Evolutionary conservation across 2,329 filamentous ascomycete species (phyloP), one percentile per base, ranked within the genome.

Genomic region (Cordyceps tenuipes): DNA sequence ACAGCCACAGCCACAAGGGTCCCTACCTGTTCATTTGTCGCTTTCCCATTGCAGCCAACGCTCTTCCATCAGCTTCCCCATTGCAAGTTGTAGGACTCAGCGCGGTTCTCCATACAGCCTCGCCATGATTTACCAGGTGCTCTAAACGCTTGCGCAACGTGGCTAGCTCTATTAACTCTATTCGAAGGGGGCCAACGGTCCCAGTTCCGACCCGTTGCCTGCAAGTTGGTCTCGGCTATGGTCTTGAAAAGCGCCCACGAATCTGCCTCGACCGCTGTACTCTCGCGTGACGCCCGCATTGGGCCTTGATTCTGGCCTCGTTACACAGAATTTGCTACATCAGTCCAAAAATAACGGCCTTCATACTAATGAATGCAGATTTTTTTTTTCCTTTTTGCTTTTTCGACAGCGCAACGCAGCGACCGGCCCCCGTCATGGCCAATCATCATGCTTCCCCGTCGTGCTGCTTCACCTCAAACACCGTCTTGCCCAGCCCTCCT

Each of bases 401-500:
- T 46, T 46, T 46, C 3, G 12, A 47, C 21, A 19, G 9, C 13
- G 23, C 53, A 29, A 39, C 31, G 17, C 53, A 13, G 41, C 46
- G 5, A 19, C 15, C 19, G 3, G 12, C 41, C 17, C 19, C 8
- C 21, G 23, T 29, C 46, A 19, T 10, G 7, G 21, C n/a, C 29
- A 29, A 29, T 8, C 1, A 29, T 1, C 29, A 17, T 13, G 3
- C 29, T 15, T n/a, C 29, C 34, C 34, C 8, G 36, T 9, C n/a
- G 26, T 17, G 13, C 12, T 52, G n/a, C 48, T 53, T 53, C 36
- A 62, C 50, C 34, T 62, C 61, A 46, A 64, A 52, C 3, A 78
- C 73, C 54, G 72, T 68, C 64, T 77, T 78, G 13, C 75, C 75
- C 36, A 77, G 51, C 1, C 73, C 75, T 1, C 76, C 75, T 55